Conservation (phyloP, 768 basidiomycete species). For the Ephemerocybe angulata region DNA sequence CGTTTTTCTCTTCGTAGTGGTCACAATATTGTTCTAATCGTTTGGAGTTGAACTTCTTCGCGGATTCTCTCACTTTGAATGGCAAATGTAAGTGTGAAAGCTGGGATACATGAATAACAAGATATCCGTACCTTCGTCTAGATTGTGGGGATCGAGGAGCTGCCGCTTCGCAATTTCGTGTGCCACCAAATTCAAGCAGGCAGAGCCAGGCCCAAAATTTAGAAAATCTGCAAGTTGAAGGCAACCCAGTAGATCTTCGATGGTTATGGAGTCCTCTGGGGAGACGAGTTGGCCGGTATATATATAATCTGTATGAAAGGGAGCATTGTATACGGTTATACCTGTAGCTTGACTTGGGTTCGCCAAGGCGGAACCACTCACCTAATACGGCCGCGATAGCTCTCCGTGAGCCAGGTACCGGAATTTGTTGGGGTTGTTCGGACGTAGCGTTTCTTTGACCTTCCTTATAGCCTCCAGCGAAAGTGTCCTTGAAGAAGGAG, state of each 20-base stretch:
- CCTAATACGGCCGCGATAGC: slow-evolving; percentile 3
- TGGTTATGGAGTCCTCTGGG: neutral
- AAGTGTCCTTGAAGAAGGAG: too few relatives aligned
- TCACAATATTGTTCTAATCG: neutral
- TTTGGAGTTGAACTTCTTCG: neutral
- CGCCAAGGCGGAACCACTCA: neutral
- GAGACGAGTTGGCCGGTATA: neutral
- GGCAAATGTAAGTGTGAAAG: neutral
- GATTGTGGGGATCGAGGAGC: neutral
- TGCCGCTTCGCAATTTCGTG: neutral
- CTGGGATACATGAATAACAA: neutral
- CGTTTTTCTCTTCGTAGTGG: neutral
- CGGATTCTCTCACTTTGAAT: neutral
- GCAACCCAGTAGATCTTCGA: slow-evolving; percentile 4
- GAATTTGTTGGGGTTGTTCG: too few relatives aligned
- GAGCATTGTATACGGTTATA: too few relatives aligned
- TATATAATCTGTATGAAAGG: neutral
- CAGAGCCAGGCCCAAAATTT: too few relatives aligned
- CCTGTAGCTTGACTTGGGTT: too few relatives aligned
- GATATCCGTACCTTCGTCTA: neutral
- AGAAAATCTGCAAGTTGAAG: too few relatives aligned
- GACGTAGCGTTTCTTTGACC: too few relatives aligned
- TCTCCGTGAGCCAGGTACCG: too few relatives aligned
- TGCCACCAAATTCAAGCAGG: too few relatives aligned
- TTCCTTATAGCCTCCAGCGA: too few relatives aligned